Conservation (phyloP, 805 yeast species). For the Middelhovenomyces tepae region DNA sequence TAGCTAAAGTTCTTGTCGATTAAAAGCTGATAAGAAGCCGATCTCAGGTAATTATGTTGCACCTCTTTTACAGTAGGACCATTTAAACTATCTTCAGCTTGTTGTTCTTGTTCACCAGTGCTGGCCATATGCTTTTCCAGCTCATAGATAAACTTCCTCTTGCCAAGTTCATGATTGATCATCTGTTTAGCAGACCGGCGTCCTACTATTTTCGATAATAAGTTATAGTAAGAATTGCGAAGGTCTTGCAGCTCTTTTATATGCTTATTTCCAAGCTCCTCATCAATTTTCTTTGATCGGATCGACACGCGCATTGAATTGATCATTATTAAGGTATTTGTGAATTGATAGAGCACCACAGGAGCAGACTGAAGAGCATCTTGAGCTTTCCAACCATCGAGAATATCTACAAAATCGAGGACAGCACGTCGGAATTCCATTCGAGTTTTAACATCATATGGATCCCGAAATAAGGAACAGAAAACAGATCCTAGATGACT, state of each 20-base stretch:
- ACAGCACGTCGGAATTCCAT: slow-evolving; percentile 6
- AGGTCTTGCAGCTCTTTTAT: too few species aligned
- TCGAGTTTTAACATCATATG: slow-evolving; percentile 4
- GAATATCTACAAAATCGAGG: too few species aligned
- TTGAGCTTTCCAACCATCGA: too few species aligned
- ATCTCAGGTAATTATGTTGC: neutral
- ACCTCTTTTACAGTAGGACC: slow-evolving; percentile 1
- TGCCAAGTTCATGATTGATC: slow-evolving; percentile 3
- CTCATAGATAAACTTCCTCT: slow-evolving; percentile 4
- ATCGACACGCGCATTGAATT: too few species aligned
- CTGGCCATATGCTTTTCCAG: slow-evolving; percentile 3
- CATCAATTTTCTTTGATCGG: too few species aligned
- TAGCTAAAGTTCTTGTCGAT: neutral
- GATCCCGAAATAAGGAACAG: neutral
- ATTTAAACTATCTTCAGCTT: neutral
- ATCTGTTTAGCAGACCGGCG: too few species aligned
- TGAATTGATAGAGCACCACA: too few species aligned
- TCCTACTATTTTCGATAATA: too few species aligned
- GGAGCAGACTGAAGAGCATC: too few species aligned
- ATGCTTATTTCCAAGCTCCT: too few species aligned
- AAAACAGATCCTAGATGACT: neutral
- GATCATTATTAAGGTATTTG: too few species aligned
- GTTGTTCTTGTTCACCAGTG: slow-evolving; percentile 4
- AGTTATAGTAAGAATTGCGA: too few species aligned
- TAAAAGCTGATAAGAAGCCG: slow-evolving; percentile 1